A percentile compares a stretch with the other conserved stretches of the same genome.
Conservation (phyloP, 2,329 filamentous ascomycete species). For the Fusarium sp. region DNA sequence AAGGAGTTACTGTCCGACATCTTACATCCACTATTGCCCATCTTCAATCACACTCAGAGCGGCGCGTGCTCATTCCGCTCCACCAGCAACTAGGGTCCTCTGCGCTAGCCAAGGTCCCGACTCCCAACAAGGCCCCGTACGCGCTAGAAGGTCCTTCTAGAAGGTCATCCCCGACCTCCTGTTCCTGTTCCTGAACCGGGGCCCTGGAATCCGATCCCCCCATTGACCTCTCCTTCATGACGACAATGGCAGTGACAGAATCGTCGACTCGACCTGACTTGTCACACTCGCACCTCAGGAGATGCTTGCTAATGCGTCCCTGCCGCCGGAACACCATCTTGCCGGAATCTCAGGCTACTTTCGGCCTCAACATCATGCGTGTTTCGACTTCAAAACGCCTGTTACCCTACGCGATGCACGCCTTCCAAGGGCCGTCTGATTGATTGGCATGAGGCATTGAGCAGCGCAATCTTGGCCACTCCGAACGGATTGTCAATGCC, state of each 20-base stretch:
- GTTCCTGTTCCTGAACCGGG: conserved; percentile 36
- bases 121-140: conserved; percentile 32
- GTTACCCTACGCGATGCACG: conserved; percentile 27
- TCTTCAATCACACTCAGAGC: conserved; percentile 32
- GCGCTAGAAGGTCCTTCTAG: conserved; percentile 45
- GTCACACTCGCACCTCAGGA: conserved; percentile 30
- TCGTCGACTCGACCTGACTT: conserved; percentile 17
- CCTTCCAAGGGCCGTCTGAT: conserved; percentile 18
- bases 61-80: conserved; percentile 30
- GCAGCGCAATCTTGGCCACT: conserved; percentile 38
- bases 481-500: conserved; percentile 21
- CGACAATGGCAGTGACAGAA: conserved; percentile 30
- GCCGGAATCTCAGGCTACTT: conserved; percentile 17
- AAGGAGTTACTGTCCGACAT: conserved; percentile 25
- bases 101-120: conserved; percentile 3
- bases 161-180: conserved; percentile 38
- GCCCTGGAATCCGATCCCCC: conserved; percentile 36
- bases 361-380: conserved; percentile 31
- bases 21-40: conserved; percentile 30
- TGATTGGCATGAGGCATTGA: conserved; percentile 39
- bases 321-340: conserved; percentile 24
- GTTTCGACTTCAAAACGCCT: conserved; percentile 32
- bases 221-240: conserved; percentile 32
- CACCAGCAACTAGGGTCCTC: conserved; percentile 31
- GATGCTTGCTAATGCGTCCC: conserved; percentile 16